phyloP scores from a whole-genome alignment of 2,329 filamentous ascomycete genomes.

The Aspergillus awamori region DNA sequence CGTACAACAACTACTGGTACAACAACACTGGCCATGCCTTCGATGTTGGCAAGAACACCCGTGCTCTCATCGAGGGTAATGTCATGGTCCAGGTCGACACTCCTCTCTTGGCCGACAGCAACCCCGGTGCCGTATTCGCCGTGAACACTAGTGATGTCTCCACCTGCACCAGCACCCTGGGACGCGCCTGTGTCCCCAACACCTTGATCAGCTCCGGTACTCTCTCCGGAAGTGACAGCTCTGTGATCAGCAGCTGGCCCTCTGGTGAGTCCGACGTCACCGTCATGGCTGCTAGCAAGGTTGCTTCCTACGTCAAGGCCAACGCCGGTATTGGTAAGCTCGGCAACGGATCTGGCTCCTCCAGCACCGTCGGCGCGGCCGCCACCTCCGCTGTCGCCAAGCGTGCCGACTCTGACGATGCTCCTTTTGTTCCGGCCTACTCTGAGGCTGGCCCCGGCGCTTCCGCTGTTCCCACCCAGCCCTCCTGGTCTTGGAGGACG shows the following conservation, averaged over 20 bases:
- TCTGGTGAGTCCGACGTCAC: slow-evolving; percentile 32
- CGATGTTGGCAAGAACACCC: slow-evolving; percentile 32
- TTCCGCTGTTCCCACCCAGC: slow-evolving; percentile 9
- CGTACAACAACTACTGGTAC: slow-evolving; percentile 43
- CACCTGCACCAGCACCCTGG: slow-evolving; percentile 29
- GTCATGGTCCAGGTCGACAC: slow-evolving; percentile 47
- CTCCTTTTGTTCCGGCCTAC: slow-evolving; percentile 5
- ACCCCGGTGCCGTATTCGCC: slow-evolving; percentile 33
- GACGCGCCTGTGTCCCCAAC: slow-evolving; percentile 34
- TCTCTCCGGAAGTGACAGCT: slow-evolving; percentile 31
- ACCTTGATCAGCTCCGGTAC: slow-evolving; percentile 33
- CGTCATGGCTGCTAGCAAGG: slow-evolving; percentile 28
- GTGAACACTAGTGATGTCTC: slow-evolving; percentile 23
- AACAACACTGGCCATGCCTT: slow-evolving; percentile 51
- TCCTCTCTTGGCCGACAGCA: slow-evolving; percentile 30
- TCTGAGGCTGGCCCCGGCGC: slow-evolving; percentile 20
- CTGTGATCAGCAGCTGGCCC: slow-evolving; percentile 35
- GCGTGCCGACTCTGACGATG: slow-evolving; percentile 5
- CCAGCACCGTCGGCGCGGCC: slow-evolving; percentile 10
- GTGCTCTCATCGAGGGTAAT: slow-evolving; percentile 50
- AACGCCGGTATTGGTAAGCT: slow-evolving; percentile 38
- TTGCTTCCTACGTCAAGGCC: slow-evolving; percentile 31
- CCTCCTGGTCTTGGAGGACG: slow-evolving; percentile 19
- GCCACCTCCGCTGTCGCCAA: slow-evolving; percentile 12
- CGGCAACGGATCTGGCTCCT: slow-evolving; percentile 4